phyloP scores from a whole-genome alignment of 768 basidiomycete genomes.

The Hygrophoropsis aurantiaca region DNA sequence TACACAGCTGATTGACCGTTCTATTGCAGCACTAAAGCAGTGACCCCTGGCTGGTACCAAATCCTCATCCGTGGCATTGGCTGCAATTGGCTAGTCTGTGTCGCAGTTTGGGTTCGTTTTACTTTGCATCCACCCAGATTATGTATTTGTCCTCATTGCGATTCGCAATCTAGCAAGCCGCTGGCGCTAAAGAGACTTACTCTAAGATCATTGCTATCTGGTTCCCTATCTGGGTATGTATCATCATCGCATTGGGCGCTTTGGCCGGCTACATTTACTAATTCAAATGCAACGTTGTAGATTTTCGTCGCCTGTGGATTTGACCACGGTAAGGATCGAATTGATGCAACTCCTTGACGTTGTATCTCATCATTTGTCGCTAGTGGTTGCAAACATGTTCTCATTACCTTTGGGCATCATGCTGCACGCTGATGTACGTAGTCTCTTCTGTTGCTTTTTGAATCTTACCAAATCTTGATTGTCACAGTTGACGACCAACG shows the following conservation, averaged over 20 bases:
- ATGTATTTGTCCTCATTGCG: neutral
- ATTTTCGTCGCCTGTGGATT: constrained; percentile 70
- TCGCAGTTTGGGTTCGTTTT: constrained; percentile 66
- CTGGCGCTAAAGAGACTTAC: constrained; percentile 62
- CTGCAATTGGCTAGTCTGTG: constrained; percentile 75
- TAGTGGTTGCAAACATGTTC: constrained; percentile 78
- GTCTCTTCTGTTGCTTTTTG: neutral
- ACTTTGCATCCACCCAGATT: neutral
- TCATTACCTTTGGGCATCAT: constrained; percentile 69
- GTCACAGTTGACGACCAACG: constrained; percentile 32
- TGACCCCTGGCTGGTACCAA: constrained; percentile 67
- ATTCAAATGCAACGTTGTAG: constrained; percentile 27
- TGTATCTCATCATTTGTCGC: too few species aligned
- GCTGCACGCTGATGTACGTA: constrained; percentile 62
- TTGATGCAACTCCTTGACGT: too few species aligned
- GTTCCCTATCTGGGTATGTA: constrained; percentile 72
- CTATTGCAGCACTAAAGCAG: constrained; percentile 55
- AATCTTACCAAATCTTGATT: constrained; percentile 2
- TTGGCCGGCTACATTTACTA: neutral
- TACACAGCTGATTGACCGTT: neutral
- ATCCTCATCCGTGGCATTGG: constrained; percentile 73
- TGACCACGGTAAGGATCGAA: constrained; percentile 60
- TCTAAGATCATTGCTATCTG: constrained; percentile 71
- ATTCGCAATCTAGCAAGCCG: constrained; percentile 53
- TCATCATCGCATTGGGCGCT: neutral